A percentile compares a stretch with the other conserved stretches of the same genome.
phyloP scores from a whole-genome alignment of 2,329 filamentous ascomycete species.

The Pseudogymnoascus sp. region DNA sequence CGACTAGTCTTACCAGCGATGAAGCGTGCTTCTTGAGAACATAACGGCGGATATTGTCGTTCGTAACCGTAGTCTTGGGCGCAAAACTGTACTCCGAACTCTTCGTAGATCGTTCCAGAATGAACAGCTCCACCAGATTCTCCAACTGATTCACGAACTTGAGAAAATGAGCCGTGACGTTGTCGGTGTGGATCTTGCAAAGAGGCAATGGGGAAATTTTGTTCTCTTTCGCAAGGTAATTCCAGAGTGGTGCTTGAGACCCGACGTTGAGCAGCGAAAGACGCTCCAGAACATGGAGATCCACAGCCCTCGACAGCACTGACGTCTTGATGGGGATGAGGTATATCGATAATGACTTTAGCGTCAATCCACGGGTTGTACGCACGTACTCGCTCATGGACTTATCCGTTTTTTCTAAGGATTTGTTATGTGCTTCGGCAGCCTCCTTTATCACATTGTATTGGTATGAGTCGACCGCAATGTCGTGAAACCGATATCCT shows the following conservation, averaged over 20 bases:
- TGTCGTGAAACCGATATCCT: not conserved
- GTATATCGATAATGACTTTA: slow-evolving; percentile 47
- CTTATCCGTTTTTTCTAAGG: not conserved
- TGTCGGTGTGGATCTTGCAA: slow-evolving; percentile 53
- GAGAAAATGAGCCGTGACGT: slow-evolving; percentile 48
- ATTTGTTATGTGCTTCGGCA: not conserved
- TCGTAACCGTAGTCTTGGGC: slow-evolving; percentile 39
- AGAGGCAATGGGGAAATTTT: slow-evolving; percentile 41
- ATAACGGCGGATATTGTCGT: slow-evolving; percentile 49
- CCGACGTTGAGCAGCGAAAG: slow-evolving; percentile 57
- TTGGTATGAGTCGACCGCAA: not conserved
- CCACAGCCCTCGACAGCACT: slow-evolving; percentile 46
- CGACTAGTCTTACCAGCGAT: slow-evolving; percentile 47
- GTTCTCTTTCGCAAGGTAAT: slow-evolving; percentile 46
- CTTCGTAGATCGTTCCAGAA: slow-evolving; percentile 46
- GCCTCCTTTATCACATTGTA: not conserved
- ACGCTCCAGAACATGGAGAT: slow-evolving; percentile 46
- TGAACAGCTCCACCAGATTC: slow-evolving; percentile 47
- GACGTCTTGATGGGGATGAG: slow-evolving; percentile 52
- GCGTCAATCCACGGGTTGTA: slow-evolving; percentile 47
- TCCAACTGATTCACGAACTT: slow-evolving; percentile 44
- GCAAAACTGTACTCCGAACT: slow-evolving; percentile 46
- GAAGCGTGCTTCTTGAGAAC: slow-evolving; percentile 50
- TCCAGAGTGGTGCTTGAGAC: slow-evolving; percentile 52
- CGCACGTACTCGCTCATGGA: slow-evolving; percentile 45